phyloP scores from a whole-genome alignment of 1,284 basidiomycete genomes.

The Acaromyces ingoldii region DNA sequence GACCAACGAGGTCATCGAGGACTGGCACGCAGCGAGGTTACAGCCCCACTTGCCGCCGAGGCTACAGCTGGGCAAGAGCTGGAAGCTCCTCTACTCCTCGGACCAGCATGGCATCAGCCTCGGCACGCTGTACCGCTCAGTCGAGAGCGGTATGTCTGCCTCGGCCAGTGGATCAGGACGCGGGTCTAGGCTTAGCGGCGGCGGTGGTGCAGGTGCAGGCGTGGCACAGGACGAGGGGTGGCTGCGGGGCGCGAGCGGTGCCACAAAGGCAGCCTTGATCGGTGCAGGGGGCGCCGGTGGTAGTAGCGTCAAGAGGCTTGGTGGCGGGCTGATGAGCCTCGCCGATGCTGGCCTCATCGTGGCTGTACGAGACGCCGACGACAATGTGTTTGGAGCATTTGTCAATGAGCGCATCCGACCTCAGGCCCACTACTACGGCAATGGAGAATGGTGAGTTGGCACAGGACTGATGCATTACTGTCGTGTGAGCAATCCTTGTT shows the following conservation, averaged over 20 bases:
- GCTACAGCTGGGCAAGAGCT: conserved; percentile 69
- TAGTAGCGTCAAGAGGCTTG: conserved; percentile 7
- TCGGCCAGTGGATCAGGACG: conserved; percentile 2
- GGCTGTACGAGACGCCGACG: conserved; percentile 37
- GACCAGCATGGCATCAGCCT: conserved; percentile 94
- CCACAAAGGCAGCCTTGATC: conserved; percentile 26
- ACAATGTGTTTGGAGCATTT: conserved; percentile 48
- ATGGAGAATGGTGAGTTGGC: conserved; percentile 31
- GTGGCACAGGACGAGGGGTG: conserved; percentile 23
- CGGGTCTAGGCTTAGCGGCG: background rate
- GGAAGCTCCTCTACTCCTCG: conserved; percentile 83
- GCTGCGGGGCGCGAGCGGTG: conserved; percentile 33
- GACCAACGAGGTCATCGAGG: conserved; percentile 32
- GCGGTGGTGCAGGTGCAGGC: background rate
- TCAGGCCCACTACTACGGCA: conserved; percentile 44
- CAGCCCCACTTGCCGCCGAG: conserved; percentile 64
- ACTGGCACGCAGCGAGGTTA: conserved; percentile 36
- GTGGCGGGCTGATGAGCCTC: conserved; percentile 25
- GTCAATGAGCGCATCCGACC: conserved; percentile 43
- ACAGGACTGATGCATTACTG: no score
- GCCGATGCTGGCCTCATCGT: conserved; percentile 40
- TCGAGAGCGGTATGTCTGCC: conserved; percentile 24
- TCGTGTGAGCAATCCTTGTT: no score
- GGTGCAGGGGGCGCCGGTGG: no score
- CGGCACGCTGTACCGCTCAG: conserved; percentile 62